phyloP scores from a whole-genome alignment of 1,284 basidiomycete genomes.

The Ceratobasidium sp. region DNA sequence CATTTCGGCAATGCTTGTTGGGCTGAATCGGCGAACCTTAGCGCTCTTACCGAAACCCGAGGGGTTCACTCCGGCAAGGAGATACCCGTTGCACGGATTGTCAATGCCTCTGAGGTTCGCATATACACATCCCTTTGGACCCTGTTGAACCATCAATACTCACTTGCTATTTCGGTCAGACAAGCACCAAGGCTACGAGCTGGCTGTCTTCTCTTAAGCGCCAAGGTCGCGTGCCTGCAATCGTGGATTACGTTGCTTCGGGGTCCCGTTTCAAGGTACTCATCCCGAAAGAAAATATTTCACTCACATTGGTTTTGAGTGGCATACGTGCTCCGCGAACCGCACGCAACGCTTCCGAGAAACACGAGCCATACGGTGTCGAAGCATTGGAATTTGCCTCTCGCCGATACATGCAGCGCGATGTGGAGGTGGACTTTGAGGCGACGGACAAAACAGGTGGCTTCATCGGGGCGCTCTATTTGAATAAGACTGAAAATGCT shows the following conservation, averaged over 20 bases:
- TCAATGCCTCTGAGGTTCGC: slow-evolving; percentile 88
- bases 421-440: slow-evolving; percentile 92
- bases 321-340: slow-evolving; percentile 86
- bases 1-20: background rate
- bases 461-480: slow-evolving; percentile 89
- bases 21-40: slow-evolving; percentile 47
- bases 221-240: slow-evolving; percentile 77
- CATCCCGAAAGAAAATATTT: slow-evolving; percentile 91
- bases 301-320: slow-evolving; percentile 84
- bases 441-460: slow-evolving; percentile 93
- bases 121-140: background rate
- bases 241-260: slow-evolving; percentile 93
- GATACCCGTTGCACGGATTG: slow-evolving; percentile 62
- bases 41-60: slow-evolving; percentile 77
- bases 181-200: slow-evolving; percentile 73
- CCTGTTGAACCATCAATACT: slow-evolving; percentile 17
- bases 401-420: slow-evolving; percentile 87
- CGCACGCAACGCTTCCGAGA: slow-evolving; percentile 81
- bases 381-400: slow-evolving; percentile 86
- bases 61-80: slow-evolving; percentile 96
- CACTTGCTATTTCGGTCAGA: slow-evolving; percentile 53
- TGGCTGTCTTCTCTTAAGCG: slow-evolving; percentile 94
- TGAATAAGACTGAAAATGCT: slow-evolving; percentile 82
- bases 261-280: slow-evolving; percentile 94
- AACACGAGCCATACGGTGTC: slow-evolving; percentile 85